A percentile compares a stretch with the other conserved stretches of the same genome.
Evolutionary conservation across 495 filamentous ascomycete genomes (phyloP).

Genomic region (Penicillium canariense): DNA sequence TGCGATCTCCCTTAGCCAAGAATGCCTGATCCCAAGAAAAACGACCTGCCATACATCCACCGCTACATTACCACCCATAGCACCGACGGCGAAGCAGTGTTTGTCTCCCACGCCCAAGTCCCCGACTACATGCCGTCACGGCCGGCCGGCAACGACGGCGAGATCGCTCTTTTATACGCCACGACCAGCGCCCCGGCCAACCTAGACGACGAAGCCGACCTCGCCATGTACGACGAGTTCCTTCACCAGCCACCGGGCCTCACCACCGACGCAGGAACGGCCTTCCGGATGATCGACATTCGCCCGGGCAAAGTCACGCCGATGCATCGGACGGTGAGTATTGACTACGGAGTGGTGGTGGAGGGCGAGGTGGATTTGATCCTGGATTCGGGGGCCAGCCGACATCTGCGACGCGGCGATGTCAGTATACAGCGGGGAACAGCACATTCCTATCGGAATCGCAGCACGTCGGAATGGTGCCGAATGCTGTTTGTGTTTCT

Average conservation of each 20-base stretch:
- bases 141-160: constrained; percentile 34
- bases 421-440: constrained; percentile 63
- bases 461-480: constrained; percentile 47
- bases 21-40: constrained; percentile 18
- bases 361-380: constrained; percentile 76
- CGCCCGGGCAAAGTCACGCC: constrained; percentile 62
- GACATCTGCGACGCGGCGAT: constrained; percentile 64
- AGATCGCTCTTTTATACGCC: constrained; percentile 40
- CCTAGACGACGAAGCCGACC: constrained; percentile 35
- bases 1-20: neutral
- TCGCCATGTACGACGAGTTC: constrained; percentile 35
- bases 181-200: constrained; percentile 31
- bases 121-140: constrained; percentile 32
- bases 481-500: constrained; percentile 53
- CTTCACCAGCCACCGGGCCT: constrained; percentile 34
- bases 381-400: constrained; percentile 57
- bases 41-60: constrained; percentile 36
- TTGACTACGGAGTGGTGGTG: constrained; percentile 71
- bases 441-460: constrained; percentile 65
- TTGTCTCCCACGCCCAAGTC: constrained; percentile 35
- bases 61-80: constrained; percentile 44
- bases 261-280: constrained; percentile 33
- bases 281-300: constrained; percentile 56
- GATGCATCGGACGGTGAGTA: constrained; percentile 67
- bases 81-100: constrained; percentile 38